phyloP scores from a whole-genome alignment of 805 yeast genomes.

The Candida pseudofarinosa region DNA sequence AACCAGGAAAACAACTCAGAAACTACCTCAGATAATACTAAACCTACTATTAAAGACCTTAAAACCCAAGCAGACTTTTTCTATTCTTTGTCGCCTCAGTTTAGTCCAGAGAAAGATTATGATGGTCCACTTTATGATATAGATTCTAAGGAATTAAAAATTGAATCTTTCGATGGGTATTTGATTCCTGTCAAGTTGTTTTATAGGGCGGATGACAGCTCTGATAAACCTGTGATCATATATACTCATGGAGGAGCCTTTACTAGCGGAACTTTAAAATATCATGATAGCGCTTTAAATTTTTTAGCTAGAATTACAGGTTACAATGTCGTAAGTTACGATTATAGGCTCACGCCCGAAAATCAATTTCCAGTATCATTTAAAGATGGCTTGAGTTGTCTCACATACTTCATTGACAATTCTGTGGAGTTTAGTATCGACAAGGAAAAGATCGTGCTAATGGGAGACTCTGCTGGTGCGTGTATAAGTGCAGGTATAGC shows the following conservation, averaged over 20 bases:
- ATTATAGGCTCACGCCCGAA: neutral
- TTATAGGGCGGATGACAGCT: neutral
- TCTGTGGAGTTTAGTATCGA: neutral
- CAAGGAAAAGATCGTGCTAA: neutral
- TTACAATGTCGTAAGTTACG: neutral
- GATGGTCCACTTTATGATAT: neutral
- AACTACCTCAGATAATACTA: neutral
- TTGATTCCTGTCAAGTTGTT: neutral
- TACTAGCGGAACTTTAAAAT: neutral
- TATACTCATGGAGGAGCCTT: neutral
- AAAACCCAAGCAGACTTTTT: neutral
- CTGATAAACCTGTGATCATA: neutral
- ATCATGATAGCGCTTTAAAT: neutral
- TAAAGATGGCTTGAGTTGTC: neutral
- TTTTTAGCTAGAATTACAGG: neutral
- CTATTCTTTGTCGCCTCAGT: neutral
- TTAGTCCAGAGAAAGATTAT: neutral
- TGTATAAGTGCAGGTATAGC: neutral
- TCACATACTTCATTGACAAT: neutral
- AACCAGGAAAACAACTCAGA: neutral
- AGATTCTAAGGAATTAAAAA: neutral
- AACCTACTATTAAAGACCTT: neutral
- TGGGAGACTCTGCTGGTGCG: neutral
- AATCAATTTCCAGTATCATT: neutral
- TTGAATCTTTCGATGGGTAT: neutral